Conservation (phyloP, 164 flowering plant species). For the Platanus orientalis region DNA sequence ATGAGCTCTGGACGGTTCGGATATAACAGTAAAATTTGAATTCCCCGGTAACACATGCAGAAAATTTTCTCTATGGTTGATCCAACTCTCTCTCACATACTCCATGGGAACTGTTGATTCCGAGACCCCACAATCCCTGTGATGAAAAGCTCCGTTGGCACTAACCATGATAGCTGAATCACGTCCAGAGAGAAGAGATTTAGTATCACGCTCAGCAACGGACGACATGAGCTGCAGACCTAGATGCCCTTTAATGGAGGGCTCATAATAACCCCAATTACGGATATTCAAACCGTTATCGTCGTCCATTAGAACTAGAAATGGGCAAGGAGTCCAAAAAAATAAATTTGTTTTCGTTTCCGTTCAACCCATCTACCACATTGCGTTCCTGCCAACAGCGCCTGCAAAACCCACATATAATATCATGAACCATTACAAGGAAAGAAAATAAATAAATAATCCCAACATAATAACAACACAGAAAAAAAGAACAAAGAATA, state of each 20-base stretch:
- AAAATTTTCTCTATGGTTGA: conserved; percentile 50
- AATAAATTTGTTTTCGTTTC: not conserved
- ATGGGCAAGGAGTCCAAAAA: not conserved
- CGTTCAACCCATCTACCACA: conserved; percentile 14
- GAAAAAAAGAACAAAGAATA: not conserved
- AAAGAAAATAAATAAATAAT: no score
- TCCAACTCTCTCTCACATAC: conserved; percentile 53
- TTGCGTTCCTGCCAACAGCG: not conserved
- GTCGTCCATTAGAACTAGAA: conserved; percentile 48
- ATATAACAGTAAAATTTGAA: conserved; percentile 31
- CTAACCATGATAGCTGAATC: conserved; percentile 39
- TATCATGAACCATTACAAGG: not conserved
- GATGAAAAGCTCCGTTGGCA: conserved; percentile 43
- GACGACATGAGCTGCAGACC: conserved; percentile 65
- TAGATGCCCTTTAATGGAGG: conserved; percentile 46
- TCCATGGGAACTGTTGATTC: conserved; percentile 47
- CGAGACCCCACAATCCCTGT: conserved; percentile 40
- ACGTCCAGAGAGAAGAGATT: conserved; percentile 45
- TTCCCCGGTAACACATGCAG: conserved; percentile 46
- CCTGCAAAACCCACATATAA: conserved; percentile 3
- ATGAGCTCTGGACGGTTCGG: conserved; percentile 43
- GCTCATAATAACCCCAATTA: conserved; percentile 80
- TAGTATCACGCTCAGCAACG: conserved; percentile 50
- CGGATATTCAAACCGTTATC: conserved; percentile 54
- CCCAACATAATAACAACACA: no score